Conservation (phyloP, 2,329 filamentous ascomycete genomes). For the Canariomyces notabilis region DNA sequence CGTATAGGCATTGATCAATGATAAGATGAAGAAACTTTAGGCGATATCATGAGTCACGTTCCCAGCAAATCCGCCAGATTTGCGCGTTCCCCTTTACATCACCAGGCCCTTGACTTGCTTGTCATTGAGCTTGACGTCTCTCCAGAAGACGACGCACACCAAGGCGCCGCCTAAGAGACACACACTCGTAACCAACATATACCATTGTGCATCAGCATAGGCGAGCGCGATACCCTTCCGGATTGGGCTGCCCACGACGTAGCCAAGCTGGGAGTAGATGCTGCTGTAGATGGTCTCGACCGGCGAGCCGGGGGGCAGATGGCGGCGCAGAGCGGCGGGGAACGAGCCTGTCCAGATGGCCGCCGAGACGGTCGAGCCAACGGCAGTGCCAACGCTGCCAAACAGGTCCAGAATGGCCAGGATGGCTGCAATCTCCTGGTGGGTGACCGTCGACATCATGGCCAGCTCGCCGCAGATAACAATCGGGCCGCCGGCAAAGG, state of each 20-base stretch:
- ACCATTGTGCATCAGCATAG: conserved; percentile 33
- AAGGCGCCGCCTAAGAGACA: conserved; percentile 24
- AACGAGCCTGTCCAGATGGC: conserved; percentile 35
- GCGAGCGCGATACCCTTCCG: conserved; percentile 32
- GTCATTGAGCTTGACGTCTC: conserved; percentile 29
- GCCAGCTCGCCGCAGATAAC: conserved; percentile 50
- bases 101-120: conserved; percentile 30
- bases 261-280: conserved; percentile 33
- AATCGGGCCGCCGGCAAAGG: conserved; percentile 47
- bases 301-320: conserved; percentile 28
- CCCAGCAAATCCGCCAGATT: too few relatives aligned
- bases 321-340: conserved; percentile 18
- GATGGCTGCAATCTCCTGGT: conserved; percentile 39
- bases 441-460: conserved; percentile 43
- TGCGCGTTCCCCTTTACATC: background rate
- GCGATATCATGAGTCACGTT: too few relatives aligned
- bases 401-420: conserved; percentile 34
- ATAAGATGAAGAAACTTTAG: too few relatives aligned
- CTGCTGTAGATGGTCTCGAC: conserved; percentile 31
- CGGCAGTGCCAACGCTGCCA: conserved; percentile 32
- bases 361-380: conserved; percentile 34
- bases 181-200: conserved; percentile 32
- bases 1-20: too few relatives aligned
- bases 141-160: conserved; percentile 30
- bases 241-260: conserved; percentile 29